Evolutionary conservation across 1,284 basidiomycete genomes (phyloP).

Genomic region (Leccinum pachyderme): DNA sequence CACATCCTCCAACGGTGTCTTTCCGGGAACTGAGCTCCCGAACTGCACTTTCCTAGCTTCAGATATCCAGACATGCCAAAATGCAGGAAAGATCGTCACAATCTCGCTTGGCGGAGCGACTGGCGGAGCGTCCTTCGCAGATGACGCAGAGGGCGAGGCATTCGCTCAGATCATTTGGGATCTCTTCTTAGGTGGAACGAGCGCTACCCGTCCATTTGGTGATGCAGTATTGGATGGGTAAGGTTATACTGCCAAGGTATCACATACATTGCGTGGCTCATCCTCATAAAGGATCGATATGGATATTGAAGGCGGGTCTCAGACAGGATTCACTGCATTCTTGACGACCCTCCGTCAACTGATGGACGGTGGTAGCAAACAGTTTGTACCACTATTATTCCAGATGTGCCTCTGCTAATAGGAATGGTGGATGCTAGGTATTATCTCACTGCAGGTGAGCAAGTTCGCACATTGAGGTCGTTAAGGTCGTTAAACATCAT

Average conservation of each 20-base stretch:
- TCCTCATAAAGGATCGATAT: constrained; percentile 50
- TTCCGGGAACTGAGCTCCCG: constrained; percentile 56
- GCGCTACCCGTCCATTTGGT: constrained; percentile 57
- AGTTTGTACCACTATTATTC: constrained; percentile 31
- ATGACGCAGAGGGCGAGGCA: constrained; percentile 47
- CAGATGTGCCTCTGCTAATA: constrained; percentile 3
- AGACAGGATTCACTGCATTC: constrained; percentile 53
- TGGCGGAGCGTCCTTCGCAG: constrained; percentile 48
- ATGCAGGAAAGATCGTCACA: constrained; percentile 64
- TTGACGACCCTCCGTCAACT: constrained; percentile 51
- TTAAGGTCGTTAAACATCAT: background rate
- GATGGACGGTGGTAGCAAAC: constrained; percentile 48
- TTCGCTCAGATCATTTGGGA: constrained; percentile 67
- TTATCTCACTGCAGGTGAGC: constrained; percentile 50
- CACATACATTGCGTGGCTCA: background rate
- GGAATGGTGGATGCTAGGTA: constrained; percentile 39
- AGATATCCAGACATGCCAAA: constrained; percentile 60
- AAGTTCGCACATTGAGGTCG: background rate
- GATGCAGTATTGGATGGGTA: constrained; percentile 64
- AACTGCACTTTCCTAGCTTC: constrained; percentile 56
- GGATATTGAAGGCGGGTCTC: constrained; percentile 63
- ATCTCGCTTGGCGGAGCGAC: constrained; percentile 63
- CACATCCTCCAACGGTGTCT: constrained; percentile 39
- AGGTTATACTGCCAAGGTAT: background rate
- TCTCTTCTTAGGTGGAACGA: constrained; percentile 55